Conservation (phyloP, 176 grass and related monocot species). For the Rhynchospora breviuscula region DNA sequence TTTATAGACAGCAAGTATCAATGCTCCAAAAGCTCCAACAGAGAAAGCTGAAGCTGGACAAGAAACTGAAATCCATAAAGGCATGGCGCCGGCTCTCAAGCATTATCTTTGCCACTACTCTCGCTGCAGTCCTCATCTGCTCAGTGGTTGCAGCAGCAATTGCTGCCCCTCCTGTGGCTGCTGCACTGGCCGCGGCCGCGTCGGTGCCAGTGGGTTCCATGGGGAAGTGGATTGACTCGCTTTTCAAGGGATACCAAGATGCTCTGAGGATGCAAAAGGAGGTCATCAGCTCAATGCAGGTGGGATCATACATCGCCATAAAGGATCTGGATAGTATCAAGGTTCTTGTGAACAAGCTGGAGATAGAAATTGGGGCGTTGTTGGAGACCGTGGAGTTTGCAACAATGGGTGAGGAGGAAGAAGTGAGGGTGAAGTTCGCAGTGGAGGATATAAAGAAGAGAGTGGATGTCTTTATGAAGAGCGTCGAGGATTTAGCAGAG, state of each 20-base stretch:
- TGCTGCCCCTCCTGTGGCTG: conserved; percentile 48
- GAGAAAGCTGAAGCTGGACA: conserved; percentile 66
- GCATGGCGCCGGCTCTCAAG: conserved; percentile 73
- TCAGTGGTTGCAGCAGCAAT: conserved; percentile 59
- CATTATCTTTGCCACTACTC: conserved; percentile 72
- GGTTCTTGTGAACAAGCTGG: conserved; percentile 55
- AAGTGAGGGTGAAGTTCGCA: conserved; percentile 59
- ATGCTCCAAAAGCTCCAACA: conserved; percentile 81
- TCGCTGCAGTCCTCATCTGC: conserved; percentile 54
- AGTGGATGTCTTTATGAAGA: conserved; percentile 77
- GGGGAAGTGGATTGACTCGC: conserved; percentile 40
- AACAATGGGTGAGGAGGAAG: conserved; percentile 53
- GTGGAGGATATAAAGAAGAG: conserved; percentile 74
- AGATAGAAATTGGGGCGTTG: conserved; percentile 50
- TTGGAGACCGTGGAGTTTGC: conserved; percentile 57
- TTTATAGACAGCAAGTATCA: conserved; percentile 60
- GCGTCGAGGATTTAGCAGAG: conserved; percentile 70
- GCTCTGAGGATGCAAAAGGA: conserved; percentile 27
- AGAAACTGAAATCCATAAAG: conserved; percentile 68
- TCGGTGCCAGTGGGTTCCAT: conserved; percentile 48
- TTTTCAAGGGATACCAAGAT: conserved; percentile 32
- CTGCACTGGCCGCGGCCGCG: conserved; percentile 65
- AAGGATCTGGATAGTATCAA: conserved; percentile 77
- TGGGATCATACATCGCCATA: conserved; percentile 58
- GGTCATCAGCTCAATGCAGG: conserved; percentile 35